Evolutionary conservation across 805 yeast genomes (phyloP).

Genomic region (Candida andamanensis): DNA sequence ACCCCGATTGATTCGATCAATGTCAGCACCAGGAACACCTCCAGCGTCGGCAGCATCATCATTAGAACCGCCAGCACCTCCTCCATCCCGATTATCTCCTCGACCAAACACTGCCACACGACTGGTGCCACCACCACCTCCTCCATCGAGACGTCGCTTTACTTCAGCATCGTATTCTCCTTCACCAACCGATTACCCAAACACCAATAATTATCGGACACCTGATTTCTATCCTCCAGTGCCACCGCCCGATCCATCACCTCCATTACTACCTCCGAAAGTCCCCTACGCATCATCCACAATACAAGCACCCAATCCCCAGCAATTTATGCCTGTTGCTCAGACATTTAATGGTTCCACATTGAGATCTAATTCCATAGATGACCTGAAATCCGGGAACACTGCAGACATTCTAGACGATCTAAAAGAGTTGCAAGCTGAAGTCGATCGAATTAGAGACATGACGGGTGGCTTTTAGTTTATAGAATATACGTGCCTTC

Average conservation of each 20-base stretch:
- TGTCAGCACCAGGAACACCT: conserved; percentile 37
- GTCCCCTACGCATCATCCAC: neutral
- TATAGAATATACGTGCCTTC: no score
- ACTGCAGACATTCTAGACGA: conserved; percentile 57
- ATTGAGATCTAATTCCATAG: neutral
- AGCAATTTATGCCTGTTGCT: neutral
- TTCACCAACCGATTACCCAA: conserved; percentile 7
- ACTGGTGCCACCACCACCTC: conserved; percentile 37
- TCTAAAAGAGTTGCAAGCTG: conserved; percentile 61
- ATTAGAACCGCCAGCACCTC: conserved; percentile 6
- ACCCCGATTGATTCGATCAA: conserved; percentile 20
- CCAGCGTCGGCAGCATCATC: conserved; percentile 10
- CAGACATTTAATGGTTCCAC: no score
- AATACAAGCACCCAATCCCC: neutral
- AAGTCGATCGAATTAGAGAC: conserved; percentile 54
- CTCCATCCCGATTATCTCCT: neutral
- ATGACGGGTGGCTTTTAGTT: conserved; percentile 43
- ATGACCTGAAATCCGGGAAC: conserved; percentile 18
- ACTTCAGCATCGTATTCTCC: conserved; percentile 11
- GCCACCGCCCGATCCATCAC: neutral
- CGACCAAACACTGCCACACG: conserved; percentile 4
- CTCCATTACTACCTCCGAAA: conserved; percentile 8
- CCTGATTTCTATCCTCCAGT: no score
- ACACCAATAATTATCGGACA: no score
- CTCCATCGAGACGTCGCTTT: conserved; percentile 32